phyloP scores from a whole-genome alignment of 495 filamentous ascomycete genomes.

The Hypoxylon cercidicola region DNA sequence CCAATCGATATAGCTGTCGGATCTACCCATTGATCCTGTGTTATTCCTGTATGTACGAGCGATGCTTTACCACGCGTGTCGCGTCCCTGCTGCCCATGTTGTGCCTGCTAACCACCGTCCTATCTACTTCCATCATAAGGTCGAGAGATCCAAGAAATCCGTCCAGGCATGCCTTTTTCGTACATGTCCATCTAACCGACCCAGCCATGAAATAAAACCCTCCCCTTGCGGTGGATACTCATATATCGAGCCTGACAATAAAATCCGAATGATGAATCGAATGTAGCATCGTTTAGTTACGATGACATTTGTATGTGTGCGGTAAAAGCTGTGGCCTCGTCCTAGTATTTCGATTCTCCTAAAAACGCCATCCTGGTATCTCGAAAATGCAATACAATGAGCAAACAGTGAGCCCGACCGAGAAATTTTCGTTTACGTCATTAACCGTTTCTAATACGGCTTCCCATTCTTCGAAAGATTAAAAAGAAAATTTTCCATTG shows the following conservation, averaged over 20 bases:
- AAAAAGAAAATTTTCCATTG: conserved; percentile 2
- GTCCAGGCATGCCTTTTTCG: conserved; percentile 33
- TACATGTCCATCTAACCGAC: conserved; percentile 32
- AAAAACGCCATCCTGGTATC: conserved; percentile 56
- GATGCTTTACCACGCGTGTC: conserved; percentile 7
- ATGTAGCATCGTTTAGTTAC: conserved; percentile 27
- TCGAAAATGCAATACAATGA: conserved; percentile 53
- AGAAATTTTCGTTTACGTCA: conserved; percentile 44
- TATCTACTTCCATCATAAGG: conserved; percentile 22
- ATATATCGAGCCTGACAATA: conserved; percentile 28
- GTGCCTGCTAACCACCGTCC: conserved; percentile 10
- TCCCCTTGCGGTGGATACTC: conserved; percentile 31
- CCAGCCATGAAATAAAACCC: conserved; percentile 12
- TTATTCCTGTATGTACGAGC: conserved; percentile 38
- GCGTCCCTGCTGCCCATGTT: conserved; percentile 10
- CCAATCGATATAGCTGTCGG: conserved; percentile 19
- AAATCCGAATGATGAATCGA: conserved; percentile 35
- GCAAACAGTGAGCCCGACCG: conserved; percentile 36
- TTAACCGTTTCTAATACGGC: conserved; percentile 23
- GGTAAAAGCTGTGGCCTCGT: conserved; percentile 33
- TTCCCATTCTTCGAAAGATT: conserved; percentile 11
- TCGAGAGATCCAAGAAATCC: conserved; percentile 33
- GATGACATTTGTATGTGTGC: conserved; percentile 39
- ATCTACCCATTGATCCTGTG: conserved; percentile 22
- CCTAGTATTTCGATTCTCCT: conserved; percentile 43